Evolutionary conservation across 805 yeast genomes (phyloP).

Genomic region (Teunomyces kruisii): DNA sequence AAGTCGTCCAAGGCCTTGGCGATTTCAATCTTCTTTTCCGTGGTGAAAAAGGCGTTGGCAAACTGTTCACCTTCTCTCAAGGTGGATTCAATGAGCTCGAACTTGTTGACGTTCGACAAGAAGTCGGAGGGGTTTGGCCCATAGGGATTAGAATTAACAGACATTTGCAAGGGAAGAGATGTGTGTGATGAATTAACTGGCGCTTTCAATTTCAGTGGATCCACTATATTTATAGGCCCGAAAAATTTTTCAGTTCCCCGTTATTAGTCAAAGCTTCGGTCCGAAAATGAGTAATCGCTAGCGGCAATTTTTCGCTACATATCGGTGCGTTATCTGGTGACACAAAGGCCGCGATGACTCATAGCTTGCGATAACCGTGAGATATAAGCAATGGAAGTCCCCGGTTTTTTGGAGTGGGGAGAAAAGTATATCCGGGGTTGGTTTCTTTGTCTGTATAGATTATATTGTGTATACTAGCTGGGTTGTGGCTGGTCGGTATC

Average conservation of each 20-base stretch:
- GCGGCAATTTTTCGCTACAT: slow-evolving; percentile 5
- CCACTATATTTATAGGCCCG: slow-evolving; percentile 1
- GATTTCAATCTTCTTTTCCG: slow-evolving; percentile 56
- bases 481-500: no score
- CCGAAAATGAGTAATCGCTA: slow-evolving; percentile 5
- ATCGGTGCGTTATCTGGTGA: slow-evolving; percentile 2
- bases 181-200: neutral
- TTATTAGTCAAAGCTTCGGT: slow-evolving; percentile 3
- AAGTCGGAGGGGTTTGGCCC: slow-evolving; percentile 61
- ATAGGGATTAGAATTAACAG: slow-evolving; percentile 44
- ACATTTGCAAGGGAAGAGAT: no score
- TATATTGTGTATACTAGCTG: no score
- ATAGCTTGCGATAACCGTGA: neutral
- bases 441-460: no score
- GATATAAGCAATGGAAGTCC: neutral
- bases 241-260: slow-evolving; percentile 3
- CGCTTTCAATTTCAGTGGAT: neutral
- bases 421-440: no score
- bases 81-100: slow-evolving; percentile 57
- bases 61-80: slow-evolving; percentile 65
- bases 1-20: slow-evolving; percentile 62
- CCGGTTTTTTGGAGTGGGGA: neutral
- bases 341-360: slow-evolving; percentile 3
- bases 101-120: slow-evolving; percentile 53
- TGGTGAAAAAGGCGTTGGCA: slow-evolving; percentile 59